Evolutionary conservation across 352 stramenopile genomes (phyloP).

Genomic region (Phytophthora hybrid): DNA sequence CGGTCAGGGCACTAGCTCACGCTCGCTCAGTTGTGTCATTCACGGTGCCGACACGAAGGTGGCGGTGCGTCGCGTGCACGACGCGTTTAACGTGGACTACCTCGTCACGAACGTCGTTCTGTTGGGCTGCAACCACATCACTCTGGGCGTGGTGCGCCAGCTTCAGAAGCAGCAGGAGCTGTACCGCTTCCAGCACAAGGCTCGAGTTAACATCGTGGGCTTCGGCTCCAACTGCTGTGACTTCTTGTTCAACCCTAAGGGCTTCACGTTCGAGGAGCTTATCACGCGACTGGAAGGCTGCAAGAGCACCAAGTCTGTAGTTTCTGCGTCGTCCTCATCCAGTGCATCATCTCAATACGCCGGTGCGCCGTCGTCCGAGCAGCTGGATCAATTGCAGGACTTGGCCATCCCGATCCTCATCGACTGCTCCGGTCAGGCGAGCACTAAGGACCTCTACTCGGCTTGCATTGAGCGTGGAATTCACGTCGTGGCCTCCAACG

Average conservation of each 20-base stretch:
- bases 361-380: conserved; percentile 53
- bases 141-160: conserved; percentile 66
- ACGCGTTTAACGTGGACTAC: conserved; percentile 85
- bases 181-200: conserved; percentile 76
- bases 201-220: conserved; percentile 71
- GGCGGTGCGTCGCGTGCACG: conserved; percentile 77
- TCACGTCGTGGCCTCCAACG: conserved; percentile 79
- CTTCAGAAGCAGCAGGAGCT: conserved; percentile 67
- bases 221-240: conserved; percentile 71
- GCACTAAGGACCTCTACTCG: conserved; percentile 63
- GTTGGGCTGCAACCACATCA: conserved; percentile 79
- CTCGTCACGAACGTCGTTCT: conserved; percentile 78
- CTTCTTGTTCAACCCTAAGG: conserved; percentile 65
- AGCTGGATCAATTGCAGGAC: conserved; percentile 71
- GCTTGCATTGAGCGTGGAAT: conserved; percentile 75
- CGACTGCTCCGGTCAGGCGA: conserved; percentile 72
- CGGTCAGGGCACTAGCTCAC: conserved; percentile 81
- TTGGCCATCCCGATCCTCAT: conserved; percentile 76
- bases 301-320: conserved; percentile 42
- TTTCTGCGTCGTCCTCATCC: conserved; percentile 26
- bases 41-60: conserved; percentile 74
- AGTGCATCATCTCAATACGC: conserved; percentile 35
- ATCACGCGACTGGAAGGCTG: conserved; percentile 50
- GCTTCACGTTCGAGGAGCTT: conserved; percentile 63
- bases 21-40: conserved; percentile 82